These are phyloP conservation scores for Cicer pinnatifidum DNA, from an alignment of 306 rosid genomes.

Conservation along the genomic window DNA sequence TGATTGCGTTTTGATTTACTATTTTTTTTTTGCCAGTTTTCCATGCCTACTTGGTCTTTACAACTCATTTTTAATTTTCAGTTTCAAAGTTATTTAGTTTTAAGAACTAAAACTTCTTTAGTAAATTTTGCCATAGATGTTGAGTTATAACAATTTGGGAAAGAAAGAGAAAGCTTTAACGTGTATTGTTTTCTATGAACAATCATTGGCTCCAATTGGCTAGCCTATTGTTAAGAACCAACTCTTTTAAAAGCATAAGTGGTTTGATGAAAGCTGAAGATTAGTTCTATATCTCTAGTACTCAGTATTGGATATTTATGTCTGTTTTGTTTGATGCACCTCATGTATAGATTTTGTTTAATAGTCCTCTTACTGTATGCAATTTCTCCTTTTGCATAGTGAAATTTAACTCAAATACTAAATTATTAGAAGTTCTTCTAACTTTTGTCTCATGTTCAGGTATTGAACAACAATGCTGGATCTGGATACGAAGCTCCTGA, in stretches of 20 bases:
- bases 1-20: neutral
- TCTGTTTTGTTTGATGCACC: slow-evolving; percentile 26
- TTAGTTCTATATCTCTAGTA: too few species aligned
- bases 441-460: slow-evolving; percentile 52
- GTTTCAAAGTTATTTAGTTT: neutral
- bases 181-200: too few species aligned
- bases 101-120: neutral
- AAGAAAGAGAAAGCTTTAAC: neutral
- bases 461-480: slow-evolving; percentile 69
- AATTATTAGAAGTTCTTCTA: slow-evolving; percentile 46
- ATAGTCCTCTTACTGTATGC: slow-evolving; percentile 16
- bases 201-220: too few species aligned
- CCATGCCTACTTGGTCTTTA: too few species aligned
- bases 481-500: slow-evolving; percentile 89
- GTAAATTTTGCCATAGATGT: neutral
- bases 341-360: neutral
- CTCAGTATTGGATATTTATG: too few species aligned
- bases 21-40: too few species aligned
- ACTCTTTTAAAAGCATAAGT: too few species aligned
- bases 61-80: neutral
- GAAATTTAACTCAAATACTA: neutral
- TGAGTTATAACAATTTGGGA: slow-evolving; percentile 19
- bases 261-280: too few species aligned
- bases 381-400: slow-evolving; percentile 2
- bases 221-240: too few species aligned